Conservation (phyloP, 768 basidiomycete genomes). For the Leccinum olivaceopallidum region DNA sequence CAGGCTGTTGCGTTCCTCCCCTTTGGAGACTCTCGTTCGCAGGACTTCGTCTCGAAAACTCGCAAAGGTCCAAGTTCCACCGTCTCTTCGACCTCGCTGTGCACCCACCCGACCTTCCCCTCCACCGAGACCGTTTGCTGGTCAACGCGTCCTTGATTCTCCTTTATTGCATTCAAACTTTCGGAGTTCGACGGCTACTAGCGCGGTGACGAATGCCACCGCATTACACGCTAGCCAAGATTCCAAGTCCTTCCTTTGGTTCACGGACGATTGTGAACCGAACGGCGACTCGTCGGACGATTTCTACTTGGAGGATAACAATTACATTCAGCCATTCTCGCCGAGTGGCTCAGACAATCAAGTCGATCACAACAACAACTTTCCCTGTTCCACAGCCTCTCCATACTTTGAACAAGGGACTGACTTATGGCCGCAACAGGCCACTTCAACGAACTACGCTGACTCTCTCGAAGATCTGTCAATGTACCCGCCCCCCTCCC, state of each 20-base stretch:
- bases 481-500: conserved; percentile 23
- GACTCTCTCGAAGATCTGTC: conserved; percentile 2
- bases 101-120: conserved; percentile 1
- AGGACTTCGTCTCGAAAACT: conserved; percentile 43
- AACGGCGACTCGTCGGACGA: conserved; percentile 22
- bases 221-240: conserved; percentile 11
- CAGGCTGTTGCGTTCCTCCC: conserved; percentile 46
- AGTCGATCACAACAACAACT: conserved; percentile 2
- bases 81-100: conserved; percentile 14
- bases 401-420: background rate
- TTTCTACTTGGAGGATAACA: conserved; percentile 43
- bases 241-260: conserved; percentile 29
- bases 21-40: conserved; percentile 58
- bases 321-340: conserved; percentile 26
- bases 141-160: conserved; percentile 35
- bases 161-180: conserved; percentile 53
- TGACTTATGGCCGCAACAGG: conserved; percentile 23
- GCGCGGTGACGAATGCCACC: conserved; percentile 30
- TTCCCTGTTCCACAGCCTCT: background rate
- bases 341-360: background rate
- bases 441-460: background rate
- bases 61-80: conserved; percentile 3
- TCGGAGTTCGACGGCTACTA: conserved; percentile 41
- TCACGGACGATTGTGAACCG: conserved; percentile 34
- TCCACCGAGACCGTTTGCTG: conserved; percentile 12